Evolutionary conservation across 2,329 filamentous ascomycete species (phyloP).

Genomic region (Colletotrichum tropicicola): DNA sequence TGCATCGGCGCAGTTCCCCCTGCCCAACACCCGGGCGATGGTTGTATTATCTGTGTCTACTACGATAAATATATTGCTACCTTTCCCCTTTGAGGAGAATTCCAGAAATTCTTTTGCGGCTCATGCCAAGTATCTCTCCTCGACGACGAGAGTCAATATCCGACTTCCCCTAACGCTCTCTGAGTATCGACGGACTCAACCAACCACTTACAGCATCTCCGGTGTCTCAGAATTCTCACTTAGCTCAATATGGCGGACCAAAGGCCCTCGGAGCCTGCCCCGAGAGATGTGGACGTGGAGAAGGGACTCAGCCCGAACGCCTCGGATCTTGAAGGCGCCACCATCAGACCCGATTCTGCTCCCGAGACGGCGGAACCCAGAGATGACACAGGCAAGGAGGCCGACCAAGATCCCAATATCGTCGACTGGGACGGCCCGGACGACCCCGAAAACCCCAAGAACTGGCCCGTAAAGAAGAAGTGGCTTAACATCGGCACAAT

Average conservation of each 20-base stretch:
- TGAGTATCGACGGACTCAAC: neutral
- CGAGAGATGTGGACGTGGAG: slow-evolving; percentile 11
- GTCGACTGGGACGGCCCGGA: slow-evolving; percentile 69
- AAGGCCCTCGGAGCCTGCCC: neutral
- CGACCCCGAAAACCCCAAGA: slow-evolving; percentile 72
- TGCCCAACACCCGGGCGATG: neutral
- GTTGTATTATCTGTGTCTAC: neutral
- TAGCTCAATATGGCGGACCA: slow-evolving; percentile 4
- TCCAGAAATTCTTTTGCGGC: neutral
- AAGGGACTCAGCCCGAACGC: slow-evolving; percentile 2
- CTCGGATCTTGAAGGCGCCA: slow-evolving; percentile 20
- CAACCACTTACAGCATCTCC: neutral
- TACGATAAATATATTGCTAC: slow-evolving; percentile 7
- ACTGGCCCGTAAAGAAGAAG: slow-evolving; percentile 67
- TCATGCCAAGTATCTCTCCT: neutral
- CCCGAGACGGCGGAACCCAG: neutral
- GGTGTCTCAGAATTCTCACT: no score
- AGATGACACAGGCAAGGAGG: neutral
- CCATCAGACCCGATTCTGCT: slow-evolving; percentile 14
- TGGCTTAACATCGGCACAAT: slow-evolving; percentile 44
- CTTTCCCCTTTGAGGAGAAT: neutral
- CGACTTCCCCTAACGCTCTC: neutral
- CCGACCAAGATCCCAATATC: slow-evolving; percentile 14
- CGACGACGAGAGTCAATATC: neutral
- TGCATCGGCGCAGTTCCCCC: neutral